These are phyloP conservation scores for Uromyces viciae-fabae DNA, from an alignment of 1,284 basidiomycete species.

Conservation along the genomic window DNA sequence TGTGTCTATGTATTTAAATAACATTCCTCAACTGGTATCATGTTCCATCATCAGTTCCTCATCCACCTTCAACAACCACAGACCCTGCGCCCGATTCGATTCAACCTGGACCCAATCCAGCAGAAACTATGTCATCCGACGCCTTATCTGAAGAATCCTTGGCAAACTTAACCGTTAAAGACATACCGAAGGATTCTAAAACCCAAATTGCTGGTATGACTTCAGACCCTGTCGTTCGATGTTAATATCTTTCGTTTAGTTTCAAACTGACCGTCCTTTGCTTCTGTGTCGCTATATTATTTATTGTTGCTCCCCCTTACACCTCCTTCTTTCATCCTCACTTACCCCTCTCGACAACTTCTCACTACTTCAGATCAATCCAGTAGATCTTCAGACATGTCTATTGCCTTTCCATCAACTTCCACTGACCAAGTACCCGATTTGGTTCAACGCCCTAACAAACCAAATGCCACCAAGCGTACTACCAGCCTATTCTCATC, in stretches of 20 bases:
- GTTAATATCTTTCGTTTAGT: background rate
- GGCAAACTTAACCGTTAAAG: background rate
- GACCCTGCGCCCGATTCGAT: constrained; percentile 10
- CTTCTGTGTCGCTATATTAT: background rate
- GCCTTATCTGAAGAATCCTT: background rate
- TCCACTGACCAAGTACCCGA: constrained; percentile 5
- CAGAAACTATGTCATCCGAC: constrained; percentile 1
- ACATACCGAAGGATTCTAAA: constrained; percentile 1
- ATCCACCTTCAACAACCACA: background rate
- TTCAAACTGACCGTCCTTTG: background rate
- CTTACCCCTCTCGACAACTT: background rate
- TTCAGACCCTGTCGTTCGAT: too few relatives aligned
- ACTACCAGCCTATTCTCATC: constrained; percentile 7
- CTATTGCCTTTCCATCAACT: background rate
- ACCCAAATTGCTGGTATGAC: background rate
- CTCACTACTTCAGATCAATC: background rate
- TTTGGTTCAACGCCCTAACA: background rate
- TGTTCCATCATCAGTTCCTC: constrained; percentile 22
- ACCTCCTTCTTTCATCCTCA: background rate
- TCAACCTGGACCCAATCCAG: constrained; percentile 1
- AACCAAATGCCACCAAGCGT: background rate
- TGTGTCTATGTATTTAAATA: too few relatives aligned
- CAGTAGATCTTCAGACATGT: background rate
- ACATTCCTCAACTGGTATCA: background rate
- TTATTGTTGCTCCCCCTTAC: background rate